A percentile compares a stretch with the other conserved stretches of the same genome.
These are phyloP conservation scores for Persicaria tinctoria DNA, from an alignment of 148 eudicot species.

Conservation along the genomic window DNA sequence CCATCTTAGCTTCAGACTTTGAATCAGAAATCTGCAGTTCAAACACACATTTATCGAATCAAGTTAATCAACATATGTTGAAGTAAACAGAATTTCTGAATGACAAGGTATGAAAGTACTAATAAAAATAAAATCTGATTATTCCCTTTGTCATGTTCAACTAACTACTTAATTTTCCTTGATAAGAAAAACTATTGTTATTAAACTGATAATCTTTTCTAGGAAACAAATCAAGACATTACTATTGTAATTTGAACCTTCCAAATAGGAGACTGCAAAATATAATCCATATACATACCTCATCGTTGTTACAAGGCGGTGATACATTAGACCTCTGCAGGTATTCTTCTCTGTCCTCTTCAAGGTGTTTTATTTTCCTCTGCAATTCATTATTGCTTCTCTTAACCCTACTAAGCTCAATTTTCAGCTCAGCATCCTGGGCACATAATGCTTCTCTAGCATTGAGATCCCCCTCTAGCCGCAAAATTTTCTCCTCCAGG, in stretches of 20 bases:
- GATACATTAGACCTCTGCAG: constrained; percentile 29
- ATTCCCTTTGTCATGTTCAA: neutral
- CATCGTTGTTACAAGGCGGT: neutral
- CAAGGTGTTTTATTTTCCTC: constrained; percentile 44
- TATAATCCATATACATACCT: constrained; percentile 7
- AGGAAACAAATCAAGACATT: neutral
- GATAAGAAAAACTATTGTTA: neutral
- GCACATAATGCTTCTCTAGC: constrained; percentile 40
- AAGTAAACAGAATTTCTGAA: neutral
- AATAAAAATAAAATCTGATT: neutral
- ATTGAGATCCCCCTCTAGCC: constrained; percentile 48
- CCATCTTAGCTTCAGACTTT: constrained; percentile 17
- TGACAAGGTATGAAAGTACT: neutral
- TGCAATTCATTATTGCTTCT: constrained; percentile 49
- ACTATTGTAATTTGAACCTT: neutral
- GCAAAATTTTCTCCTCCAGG: constrained; percentile 55
- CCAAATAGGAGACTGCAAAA: neutral
- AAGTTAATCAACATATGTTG: neutral
- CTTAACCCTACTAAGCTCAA: constrained; percentile 45
- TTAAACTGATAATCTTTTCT: neutral
- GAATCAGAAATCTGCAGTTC: constrained; percentile 9
- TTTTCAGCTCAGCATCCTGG: constrained; percentile 51
- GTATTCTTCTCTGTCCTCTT: constrained; percentile 51
- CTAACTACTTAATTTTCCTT: neutral
- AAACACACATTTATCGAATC: neutral